Evolutionary conservation across 345 rosid genomes (phyloP).

Genomic region (Ricinus communis): DNA sequence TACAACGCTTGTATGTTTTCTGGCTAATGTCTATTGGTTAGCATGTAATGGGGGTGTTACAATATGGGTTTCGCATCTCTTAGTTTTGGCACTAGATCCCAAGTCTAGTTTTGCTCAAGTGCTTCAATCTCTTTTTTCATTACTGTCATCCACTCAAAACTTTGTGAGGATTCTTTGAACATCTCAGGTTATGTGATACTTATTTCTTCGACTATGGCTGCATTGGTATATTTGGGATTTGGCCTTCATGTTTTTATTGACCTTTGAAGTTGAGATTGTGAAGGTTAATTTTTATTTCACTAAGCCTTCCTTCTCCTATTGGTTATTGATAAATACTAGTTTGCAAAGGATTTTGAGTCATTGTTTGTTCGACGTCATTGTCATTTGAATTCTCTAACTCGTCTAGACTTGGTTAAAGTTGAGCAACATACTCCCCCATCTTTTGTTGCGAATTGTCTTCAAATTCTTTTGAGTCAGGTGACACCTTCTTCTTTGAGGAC

Average conservation of each 20-base stretch:
- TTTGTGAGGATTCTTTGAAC: neutral
- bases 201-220: neutral
- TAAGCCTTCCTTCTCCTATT: neutral
- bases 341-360: neutral
- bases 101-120: too few species aligned
- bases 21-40: too few species aligned
- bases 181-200: neutral
- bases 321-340: neutral
- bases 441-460: too few species aligned
- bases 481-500: neutral
- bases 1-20: too few species aligned
- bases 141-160: neutral
- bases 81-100: too few species aligned
- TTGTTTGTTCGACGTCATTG: neutral
- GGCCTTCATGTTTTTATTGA: neutral
- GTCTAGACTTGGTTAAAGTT: too few species aligned
- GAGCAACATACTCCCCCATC: too few species aligned
- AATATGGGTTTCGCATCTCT: neutral
- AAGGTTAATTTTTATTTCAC: neutral
- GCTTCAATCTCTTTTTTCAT: neutral
- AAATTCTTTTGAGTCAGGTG: neutral
- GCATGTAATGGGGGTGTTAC: too few species aligned
- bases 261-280: neutral
- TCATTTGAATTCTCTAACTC: too few species aligned
- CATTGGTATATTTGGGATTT: neutral